A percentile compares a stretch with the other conserved stretches of the same genome.
These are phyloP conservation scores for Teunomyces lycoperdinae DNA, from an alignment of 805 yeast genomes.

Conservation along the genomic window DNA sequence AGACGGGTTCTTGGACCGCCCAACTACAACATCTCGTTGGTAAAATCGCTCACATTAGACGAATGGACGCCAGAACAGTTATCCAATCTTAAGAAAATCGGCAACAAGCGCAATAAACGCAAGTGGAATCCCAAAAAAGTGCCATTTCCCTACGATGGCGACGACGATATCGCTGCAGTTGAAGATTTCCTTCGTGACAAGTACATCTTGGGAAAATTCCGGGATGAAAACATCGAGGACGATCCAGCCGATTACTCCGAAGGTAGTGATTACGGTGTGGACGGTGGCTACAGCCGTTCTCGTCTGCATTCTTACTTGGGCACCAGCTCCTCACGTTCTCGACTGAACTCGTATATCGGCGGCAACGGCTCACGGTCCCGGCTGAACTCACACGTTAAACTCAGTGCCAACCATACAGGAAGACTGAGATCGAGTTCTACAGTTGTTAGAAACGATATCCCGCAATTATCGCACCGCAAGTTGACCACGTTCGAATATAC, in stretches of 20 bases:
- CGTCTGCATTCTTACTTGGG: conserved; percentile 8
- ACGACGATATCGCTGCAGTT: conserved; percentile 54
- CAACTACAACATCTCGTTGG: conserved; percentile 50
- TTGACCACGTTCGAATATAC: conserved; percentile 53
- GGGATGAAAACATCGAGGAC: conserved; percentile 38
- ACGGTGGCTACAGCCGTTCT: conserved; percentile 6
- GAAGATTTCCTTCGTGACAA: conserved; percentile 64
- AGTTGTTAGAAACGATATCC: conserved; percentile 16
- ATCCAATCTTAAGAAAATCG: conserved; percentile 42
- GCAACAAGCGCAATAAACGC: conserved; percentile 58
- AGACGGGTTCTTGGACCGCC: conserved; percentile 54
- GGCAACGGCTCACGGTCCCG: conserved; percentile 10
- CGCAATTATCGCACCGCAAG: conserved; percentile 48
- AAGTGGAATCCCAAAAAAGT: conserved; percentile 67
- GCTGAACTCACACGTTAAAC: conserved; percentile 10
- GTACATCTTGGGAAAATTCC: conserved; percentile 61
- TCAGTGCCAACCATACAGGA: conserved; percentile 12
- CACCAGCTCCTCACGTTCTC: conserved; percentile 5
- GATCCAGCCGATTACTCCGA: conserved; percentile 22
- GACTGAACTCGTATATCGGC: conserved; percentile 9
- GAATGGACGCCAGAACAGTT: conserved; percentile 62
- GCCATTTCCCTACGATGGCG: conserved; percentile 76
- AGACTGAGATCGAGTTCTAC: conserved; percentile 11
- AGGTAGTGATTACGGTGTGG: conserved; percentile 13
- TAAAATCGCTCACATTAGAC: conserved; percentile 73